Evolutionary conservation across 495 filamentous ascomycete species (phyloP), one percentile per base, ranked within the genome.

Genomic region (Daldinia concentrica): DNA sequence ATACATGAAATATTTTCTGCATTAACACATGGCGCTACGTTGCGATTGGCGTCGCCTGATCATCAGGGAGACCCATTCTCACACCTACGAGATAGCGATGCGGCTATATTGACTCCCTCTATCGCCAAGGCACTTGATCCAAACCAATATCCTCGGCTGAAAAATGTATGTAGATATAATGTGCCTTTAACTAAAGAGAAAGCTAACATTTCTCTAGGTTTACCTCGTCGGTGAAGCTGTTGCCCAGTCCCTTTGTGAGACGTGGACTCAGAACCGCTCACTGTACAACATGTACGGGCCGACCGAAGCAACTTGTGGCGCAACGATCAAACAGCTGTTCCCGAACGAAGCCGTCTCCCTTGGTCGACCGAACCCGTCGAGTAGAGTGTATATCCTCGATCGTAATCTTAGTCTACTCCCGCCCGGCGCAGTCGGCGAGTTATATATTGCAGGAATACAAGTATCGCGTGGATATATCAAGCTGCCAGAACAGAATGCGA

Each of bases 1-100:
- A 79, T 82, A 26, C 74, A 78, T 45, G 81, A 82, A 56, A 76
- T 83, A 9, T 83, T 83, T 34, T 79, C 79, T 9, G 76, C 80
- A 9, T 57, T 83, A 8, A 68, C 68, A 36, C 79, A 82, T 55
- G 81, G 81, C 15, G 76, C 77, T 2, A 80, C 79, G 0, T 64
- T 83, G 19, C 22, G 37, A 19, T 48, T 60, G 8, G 37, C 39
- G 24, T 32, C 58, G 37, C 29, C 37, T 19, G 22, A 43, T 26
- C 22, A 39, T 24, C 57, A 59, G 41, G 41, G 41, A 17, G 41
- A 45, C 41, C 41, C 41, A 1, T 45, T 45, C 22, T 19, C 41
- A 7, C 41, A 45, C 8, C 3, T 45, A 9, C 41, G 41, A 17
- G 41, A 45, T 45, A 45, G 41, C 17, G 41, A 45, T 45, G 41